These are phyloP conservation scores for Barnettozyma botsteinii DNA, from an alignment of 805 yeast genomes.

Conservation along the genomic window DNA sequence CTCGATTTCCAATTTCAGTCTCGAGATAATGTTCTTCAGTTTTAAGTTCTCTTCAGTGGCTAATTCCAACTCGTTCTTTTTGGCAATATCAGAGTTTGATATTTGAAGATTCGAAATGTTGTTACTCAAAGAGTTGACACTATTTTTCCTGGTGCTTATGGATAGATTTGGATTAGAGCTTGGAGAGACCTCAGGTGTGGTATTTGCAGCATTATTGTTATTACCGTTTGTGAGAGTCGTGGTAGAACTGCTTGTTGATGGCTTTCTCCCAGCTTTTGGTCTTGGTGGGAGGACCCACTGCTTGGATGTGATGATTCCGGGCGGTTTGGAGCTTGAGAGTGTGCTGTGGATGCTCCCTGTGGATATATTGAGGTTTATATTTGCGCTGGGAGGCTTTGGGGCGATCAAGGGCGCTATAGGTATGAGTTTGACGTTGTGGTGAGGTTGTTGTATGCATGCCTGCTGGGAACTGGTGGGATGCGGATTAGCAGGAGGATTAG, in stretches of 20 bases:
- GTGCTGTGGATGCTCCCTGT: conserved; percentile 83
- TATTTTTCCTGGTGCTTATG: background rate
- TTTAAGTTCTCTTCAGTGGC: conserved; percentile 40
- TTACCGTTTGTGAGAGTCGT: no score
- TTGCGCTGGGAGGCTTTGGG: conserved; percentile 6
- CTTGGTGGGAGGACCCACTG: conserved; percentile 84
- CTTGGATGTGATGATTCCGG: conserved; percentile 44
- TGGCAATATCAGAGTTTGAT: conserved; percentile 21
- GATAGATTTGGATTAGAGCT: background rate
- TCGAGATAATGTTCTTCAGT: conserved; percentile 35
- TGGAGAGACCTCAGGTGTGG: background rate
- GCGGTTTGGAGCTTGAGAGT: conserved; percentile 68
- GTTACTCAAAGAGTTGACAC: conserved; percentile 1
- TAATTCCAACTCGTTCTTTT: conserved; percentile 34
- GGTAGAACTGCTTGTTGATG: background rate
- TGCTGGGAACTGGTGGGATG: background rate
- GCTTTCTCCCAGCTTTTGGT: conserved; percentile 36
- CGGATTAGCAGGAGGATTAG: background rate
- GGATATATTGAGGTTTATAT: no score
- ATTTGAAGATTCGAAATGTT: conserved; percentile 7
- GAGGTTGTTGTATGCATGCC: background rate
- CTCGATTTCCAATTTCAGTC: conserved; percentile 36
- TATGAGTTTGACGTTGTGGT: background rate
- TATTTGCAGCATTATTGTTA: background rate
- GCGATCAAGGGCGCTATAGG: conserved; percentile 8